A percentile compares a stretch with the other conserved stretches of the same genome.
These are phyloP conservation scores for Flueggea neowawraea DNA, from an alignment of 441 rosid genomes.

Conservation along the genomic window DNA sequence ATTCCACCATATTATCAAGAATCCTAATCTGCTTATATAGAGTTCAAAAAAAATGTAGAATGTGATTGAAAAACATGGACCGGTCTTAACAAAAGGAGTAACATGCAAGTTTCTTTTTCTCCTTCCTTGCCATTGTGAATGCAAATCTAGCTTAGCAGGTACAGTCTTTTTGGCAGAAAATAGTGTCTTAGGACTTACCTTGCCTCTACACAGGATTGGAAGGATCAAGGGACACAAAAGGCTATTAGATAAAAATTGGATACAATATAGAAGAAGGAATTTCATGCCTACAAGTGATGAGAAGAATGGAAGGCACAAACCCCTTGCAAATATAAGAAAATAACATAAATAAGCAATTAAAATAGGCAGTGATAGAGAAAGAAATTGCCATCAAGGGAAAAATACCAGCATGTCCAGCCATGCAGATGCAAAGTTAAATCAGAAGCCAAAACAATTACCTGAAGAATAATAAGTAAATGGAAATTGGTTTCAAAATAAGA, in stretches of 20 bases:
- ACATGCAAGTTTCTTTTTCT: too few relatives aligned
- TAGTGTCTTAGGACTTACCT: too few relatives aligned
- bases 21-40: too few relatives aligned
- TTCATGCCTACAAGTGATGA: neutral
- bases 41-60: too few relatives aligned
- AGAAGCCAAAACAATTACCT: slow-evolving; percentile 47
- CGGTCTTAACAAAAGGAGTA: too few relatives aligned
- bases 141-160: too few relatives aligned
- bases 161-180: too few relatives aligned
- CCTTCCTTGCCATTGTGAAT: too few relatives aligned
- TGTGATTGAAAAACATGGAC: too few relatives aligned
- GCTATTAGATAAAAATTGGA: neutral
- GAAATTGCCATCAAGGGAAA: neutral
- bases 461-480: slow-evolving; percentile 48
- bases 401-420: neutral
- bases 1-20: too few relatives aligned
- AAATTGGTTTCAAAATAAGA: slow-evolving; percentile 60
- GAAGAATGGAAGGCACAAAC: slow-evolving; percentile 1
- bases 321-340: neutral
- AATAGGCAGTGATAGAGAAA: neutral
- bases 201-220: too few relatives aligned
- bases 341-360: neutral
- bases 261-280: neutral
- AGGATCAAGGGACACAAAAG: too few relatives aligned
- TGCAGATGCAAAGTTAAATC: slow-evolving; percentile 11